phyloP scores from a whole-genome alignment of 805 yeast species.

The Wickerhamiella sergipiensis region DNA sequence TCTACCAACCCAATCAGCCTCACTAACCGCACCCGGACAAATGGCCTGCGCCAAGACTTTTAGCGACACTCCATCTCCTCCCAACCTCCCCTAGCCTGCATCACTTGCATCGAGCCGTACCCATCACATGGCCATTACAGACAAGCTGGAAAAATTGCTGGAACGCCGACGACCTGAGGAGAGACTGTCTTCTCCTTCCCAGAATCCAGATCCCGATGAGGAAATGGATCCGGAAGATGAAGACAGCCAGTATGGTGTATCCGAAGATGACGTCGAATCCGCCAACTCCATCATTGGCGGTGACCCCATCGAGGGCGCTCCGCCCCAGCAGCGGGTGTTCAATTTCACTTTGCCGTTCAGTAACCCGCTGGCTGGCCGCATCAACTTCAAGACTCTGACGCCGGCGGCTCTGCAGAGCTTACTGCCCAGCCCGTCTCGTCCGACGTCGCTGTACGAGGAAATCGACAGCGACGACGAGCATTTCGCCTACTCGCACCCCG shows the following conservation, averaged over 20 bases:
- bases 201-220: not conserved
- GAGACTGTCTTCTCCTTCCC: too few species aligned
- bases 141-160: not conserved
- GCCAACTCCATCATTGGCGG: conserved; percentile 7
- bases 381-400: not conserved
- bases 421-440: conserved; percentile 15
- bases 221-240: not conserved
- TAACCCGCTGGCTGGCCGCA: conserved; percentile 24
- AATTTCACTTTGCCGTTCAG: conserved; percentile 47
- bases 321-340: conserved; percentile 6
- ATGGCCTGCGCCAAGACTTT: not conserved
- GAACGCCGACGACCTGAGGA: not conserved
- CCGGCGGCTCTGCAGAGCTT: not conserved
- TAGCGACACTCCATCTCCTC: not conserved
- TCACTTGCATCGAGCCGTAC: not conserved
- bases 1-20: too few species aligned
- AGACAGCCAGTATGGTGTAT: not conserved
- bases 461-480: conserved; percentile 39
- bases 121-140: not conserved
- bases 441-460: conserved; percentile 13
- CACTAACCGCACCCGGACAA: too few species aligned
- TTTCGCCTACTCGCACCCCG: conserved; percentile 34
- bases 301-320: conserved; percentile 7
- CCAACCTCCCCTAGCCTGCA: not conserved
- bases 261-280: not conserved